A percentile compares a stretch with the other conserved stretches of the same genome.
Conservation (phyloP, 2,329 filamentous ascomycete species). For the Mollisia scopiformis region DNA sequence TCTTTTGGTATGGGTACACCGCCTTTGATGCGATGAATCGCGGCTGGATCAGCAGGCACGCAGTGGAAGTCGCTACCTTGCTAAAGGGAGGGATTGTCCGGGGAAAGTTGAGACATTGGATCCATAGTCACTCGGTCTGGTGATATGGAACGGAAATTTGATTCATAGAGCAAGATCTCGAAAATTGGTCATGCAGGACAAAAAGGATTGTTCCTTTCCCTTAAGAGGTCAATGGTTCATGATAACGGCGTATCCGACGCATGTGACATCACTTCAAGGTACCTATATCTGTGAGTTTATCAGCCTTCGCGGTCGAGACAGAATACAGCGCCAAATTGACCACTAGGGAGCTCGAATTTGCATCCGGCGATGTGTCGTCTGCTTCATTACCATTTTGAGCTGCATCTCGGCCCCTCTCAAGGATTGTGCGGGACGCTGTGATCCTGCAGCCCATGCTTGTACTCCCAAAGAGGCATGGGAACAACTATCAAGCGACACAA, state of each 20-base stretch:
- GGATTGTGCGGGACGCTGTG: neutral
- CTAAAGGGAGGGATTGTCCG: neutral
- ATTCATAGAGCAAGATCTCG: neutral
- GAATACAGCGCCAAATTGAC: neutral
- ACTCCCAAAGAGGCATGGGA: neutral
- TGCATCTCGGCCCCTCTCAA: neutral
- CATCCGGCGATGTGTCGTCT: neutral
- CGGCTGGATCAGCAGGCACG: slow-evolving; percentile 9
- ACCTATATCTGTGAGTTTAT: neutral
- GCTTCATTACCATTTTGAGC: neutral
- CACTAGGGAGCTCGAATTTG: neutral
- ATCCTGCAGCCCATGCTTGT: neutral
- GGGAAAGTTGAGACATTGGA: neutral
- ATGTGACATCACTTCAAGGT: neutral
- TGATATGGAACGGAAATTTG: neutral
- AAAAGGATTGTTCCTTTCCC: neutral
- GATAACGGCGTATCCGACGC: neutral
- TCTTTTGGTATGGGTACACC: neutral
- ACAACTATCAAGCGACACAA: neutral
- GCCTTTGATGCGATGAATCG: slow-evolving; percentile 3
- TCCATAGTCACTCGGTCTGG: neutral
- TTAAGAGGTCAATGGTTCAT: neutral
- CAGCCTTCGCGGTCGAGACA: neutral
- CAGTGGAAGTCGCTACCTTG: neutral
- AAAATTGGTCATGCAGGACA: neutral